Base-by-base conservation (phyloP, 2,329 filamentous ascomycete species). In the Huntiella savannae region DNA sequence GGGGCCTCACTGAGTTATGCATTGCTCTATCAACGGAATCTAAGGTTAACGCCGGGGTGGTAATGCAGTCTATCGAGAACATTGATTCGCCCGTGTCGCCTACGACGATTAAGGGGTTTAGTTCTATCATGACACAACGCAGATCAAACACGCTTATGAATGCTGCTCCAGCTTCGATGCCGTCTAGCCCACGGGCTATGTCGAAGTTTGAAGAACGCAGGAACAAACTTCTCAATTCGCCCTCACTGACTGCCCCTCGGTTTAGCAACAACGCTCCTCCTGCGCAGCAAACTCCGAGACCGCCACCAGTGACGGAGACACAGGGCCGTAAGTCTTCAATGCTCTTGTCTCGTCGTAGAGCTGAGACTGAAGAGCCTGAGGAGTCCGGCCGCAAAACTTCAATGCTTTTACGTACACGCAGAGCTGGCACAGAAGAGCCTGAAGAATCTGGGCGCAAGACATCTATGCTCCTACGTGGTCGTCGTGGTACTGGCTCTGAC, bases 1-100 rank as follows among this genome's bases (percentile, higher is more conserved):
- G 88, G 46, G 91, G 82, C 56, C 64, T 98, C 53, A 96, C 88
- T 0, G 91, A 98, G 60, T 69, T 98, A 5, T 94, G 85, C 57
- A 73, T 98, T 47, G 82, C 86, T 1, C 65, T 98, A 46, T 77
- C 78, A 28, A 81, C 83, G 52, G 73, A 75, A 36, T 58, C 58
- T 3, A 56, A 58, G 12, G 45, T 44, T n/a, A 39, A 52, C 5
- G 49, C 55, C 4, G 43, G 53, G n/a, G 48, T 13, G 12, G 44
- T 15, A 32, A 46, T 36, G 15, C 49, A 15, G 43, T 51, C 49
- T 17, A 47, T 45, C 37, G 49, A 50, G 35, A 45, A 13, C 8
- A 12, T 38, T 16, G 52, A 56, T 6, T 51, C 54, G 1, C 57
- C 63, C 11, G 57, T 58, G 7, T 70, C 67, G n/a, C 67, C 68